phyloP scores from a whole-genome alignment of 306 rosid genomes.

The Begonia fuchsioides region DNA sequence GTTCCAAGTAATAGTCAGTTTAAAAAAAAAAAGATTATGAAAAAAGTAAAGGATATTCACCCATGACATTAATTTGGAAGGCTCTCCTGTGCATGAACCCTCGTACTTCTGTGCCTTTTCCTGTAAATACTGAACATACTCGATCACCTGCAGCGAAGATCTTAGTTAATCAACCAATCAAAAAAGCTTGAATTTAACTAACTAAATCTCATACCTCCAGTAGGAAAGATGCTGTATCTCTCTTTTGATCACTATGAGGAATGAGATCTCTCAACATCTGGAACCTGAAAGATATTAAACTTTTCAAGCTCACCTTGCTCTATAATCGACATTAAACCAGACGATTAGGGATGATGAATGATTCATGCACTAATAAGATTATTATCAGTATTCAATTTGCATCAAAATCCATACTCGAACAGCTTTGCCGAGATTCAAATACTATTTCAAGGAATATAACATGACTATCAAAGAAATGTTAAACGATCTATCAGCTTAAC shows the following conservation, averaged over 20 bases:
- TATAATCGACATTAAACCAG: background rate
- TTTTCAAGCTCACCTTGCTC: conserved; percentile 9
- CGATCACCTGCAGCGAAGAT: conserved; percentile 56
- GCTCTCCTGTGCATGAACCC: conserved; percentile 78
- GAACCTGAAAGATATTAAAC: conserved; percentile 46
- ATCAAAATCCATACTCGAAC: background rate
- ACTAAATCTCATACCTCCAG: conserved; percentile 47
- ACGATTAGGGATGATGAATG: background rate
- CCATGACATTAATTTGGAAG: conserved; percentile 92
- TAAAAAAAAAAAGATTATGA: no score
- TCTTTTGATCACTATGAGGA: conserved; percentile 92
- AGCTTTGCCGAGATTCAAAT: background rate
- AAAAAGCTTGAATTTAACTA: conserved; percentile 4
- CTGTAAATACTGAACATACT: conserved; percentile 85
- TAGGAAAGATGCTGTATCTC: conserved; percentile 92
- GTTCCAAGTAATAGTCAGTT: no score
- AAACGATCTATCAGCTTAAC: conserved; percentile 15
- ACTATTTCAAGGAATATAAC: background rate
- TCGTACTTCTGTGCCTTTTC: conserved; percentile 76
- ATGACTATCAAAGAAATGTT: no score
- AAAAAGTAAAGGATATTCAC: conserved; percentile 27
- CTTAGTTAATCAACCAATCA: conserved; percentile 1
- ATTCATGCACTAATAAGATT: no score
- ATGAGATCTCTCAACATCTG: conserved; percentile 97
- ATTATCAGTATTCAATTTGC: no score